Evolutionary conservation across 2,329 filamentous ascomycete species (phyloP).

Genomic region (Aspergillus sp.): DNA sequence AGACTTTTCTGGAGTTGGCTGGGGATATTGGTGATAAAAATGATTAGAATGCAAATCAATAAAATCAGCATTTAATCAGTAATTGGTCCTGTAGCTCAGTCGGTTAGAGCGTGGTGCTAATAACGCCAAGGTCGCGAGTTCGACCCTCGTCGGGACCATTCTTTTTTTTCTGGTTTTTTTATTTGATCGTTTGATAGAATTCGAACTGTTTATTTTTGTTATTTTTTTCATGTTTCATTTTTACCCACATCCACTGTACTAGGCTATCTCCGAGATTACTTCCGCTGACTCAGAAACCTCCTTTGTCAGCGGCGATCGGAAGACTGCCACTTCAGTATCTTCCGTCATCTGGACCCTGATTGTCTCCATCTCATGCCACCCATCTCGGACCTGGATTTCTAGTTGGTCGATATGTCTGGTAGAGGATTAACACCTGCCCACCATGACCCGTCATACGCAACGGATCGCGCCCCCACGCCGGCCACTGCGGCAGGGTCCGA

Average conservation of each 20-base stretch:
- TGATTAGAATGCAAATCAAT: too few relatives aligned
- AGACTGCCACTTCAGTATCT: background rate
- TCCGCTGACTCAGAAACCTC: background rate
- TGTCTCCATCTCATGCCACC: background rate
- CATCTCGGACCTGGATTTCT: background rate
- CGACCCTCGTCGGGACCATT: constrained; percentile 11
- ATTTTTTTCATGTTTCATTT: background rate
- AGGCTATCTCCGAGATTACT: too few relatives aligned
- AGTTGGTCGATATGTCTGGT: background rate
- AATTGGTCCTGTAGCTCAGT: constrained; percentile 11
- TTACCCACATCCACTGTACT: too few relatives aligned
- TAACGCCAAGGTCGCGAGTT: constrained; percentile 12
- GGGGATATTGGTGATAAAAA: too few relatives aligned
- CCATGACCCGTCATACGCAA: constrained; percentile 1
- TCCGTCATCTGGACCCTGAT: background rate
- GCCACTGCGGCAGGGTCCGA: constrained; percentile 8
- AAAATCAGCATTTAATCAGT: too few relatives aligned
- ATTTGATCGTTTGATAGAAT: background rate
- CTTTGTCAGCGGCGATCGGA: constrained; percentile 8
- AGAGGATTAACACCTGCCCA: too few relatives aligned
- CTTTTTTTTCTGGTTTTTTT: background rate
- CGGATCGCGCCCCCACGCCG: constrained; percentile 10
- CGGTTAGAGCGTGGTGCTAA: constrained; percentile 12
- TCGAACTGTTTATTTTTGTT: background rate
- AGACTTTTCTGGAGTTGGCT: too few relatives aligned